Evolutionary conservation across 2,329 filamentous ascomycete species (phyloP), one percentile per base, ranked within the genome.

Genomic region (Piedraia hortae): DNA sequence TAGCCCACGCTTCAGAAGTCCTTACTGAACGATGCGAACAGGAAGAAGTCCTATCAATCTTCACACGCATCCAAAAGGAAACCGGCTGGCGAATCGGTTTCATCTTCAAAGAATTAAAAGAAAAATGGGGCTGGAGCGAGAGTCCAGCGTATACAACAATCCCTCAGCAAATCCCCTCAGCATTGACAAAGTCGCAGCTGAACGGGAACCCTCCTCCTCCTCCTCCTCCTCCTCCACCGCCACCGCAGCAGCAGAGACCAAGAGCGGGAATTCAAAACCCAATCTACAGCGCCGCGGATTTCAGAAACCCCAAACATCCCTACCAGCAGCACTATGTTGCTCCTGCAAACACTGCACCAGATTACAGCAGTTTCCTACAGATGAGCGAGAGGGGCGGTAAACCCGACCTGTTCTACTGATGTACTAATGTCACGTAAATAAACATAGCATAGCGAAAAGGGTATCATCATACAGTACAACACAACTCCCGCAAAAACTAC

Each of bases 251-350:
- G 20, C 33, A 34, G 20, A 35, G 40, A 19, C 44, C 50, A 10
- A 51, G 50, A 7, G 42, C 43, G 3, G 59, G 56, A 4, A 59
- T 64, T 18, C 46, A 68, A 4, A 82, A 82, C 35, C 74, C 74
- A 2, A 45, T 82, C 17, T 56, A 68, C 32, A 62, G 60, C 12
- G 54, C 54, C 12, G 73, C 72, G 1, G 72, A 85, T 38, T 85
- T 85, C 41, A 68, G 56, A 12, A 53, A 69, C 33, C 68, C 72
- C 3, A 67, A 75, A 31, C 73, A 80, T 44, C 74, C 77, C 1
- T 88, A 85, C 37, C 68, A 75, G 38, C 64, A 66, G 22, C 68
- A 68, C 45, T 88, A 82, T 35, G 66, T 77, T 29, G 67, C 72
- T 16, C 71, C 73, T 12, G 19, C 17, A 4, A 12, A 22, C n/a